A percentile compares a stretch with the other conserved stretches of the same genome.
Evolutionary conservation across 306 rosid genomes (phyloP).

Genomic region (Alnus rubra): DNA sequence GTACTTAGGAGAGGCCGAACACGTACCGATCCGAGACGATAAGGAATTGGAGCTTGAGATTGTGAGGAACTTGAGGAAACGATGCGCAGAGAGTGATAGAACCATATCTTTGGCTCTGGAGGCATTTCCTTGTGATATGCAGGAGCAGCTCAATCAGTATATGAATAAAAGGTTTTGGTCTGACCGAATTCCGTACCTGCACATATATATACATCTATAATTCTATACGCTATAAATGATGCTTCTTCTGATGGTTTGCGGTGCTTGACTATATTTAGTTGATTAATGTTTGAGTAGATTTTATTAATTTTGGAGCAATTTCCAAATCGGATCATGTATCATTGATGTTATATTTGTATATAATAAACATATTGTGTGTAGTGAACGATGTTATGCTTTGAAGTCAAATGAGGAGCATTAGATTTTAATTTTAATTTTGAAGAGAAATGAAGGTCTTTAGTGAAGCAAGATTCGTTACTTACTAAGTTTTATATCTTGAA

Average conservation of each 20-base stretch:
- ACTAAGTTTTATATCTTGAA: too few species aligned
- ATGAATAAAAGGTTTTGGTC: slow-evolving; percentile 61
- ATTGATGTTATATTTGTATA: too few species aligned
- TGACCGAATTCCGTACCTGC: not conserved
- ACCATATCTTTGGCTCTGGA: slow-evolving; percentile 75
- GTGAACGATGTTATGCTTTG: too few species aligned
- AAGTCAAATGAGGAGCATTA: too few species aligned
- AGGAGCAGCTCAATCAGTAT: slow-evolving; percentile 71
- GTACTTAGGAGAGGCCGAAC: slow-evolving; percentile 93
- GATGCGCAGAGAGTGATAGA: slow-evolving; percentile 59
- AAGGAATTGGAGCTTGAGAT: slow-evolving; percentile 88
- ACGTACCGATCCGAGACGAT: slow-evolving; percentile 86
- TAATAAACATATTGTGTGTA: too few species aligned
- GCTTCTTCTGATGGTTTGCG: not conserved
- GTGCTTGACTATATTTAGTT: not conserved
- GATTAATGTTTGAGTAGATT: not conserved
- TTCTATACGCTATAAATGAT: not conserved
- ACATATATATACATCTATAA: not conserved
- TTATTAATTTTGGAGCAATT: not conserved
- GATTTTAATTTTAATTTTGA: not conserved
- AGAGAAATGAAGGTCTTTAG: too few species aligned
- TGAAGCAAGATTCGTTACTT: too few species aligned
- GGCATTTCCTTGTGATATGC: slow-evolving; percentile 74
- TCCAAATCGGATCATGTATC: not conserved
- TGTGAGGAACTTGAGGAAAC: slow-evolving; percentile 61